Evolutionary conservation across 176 grass and related monocot genomes (phyloP).

Genomic region (Musa itinerans): DNA sequence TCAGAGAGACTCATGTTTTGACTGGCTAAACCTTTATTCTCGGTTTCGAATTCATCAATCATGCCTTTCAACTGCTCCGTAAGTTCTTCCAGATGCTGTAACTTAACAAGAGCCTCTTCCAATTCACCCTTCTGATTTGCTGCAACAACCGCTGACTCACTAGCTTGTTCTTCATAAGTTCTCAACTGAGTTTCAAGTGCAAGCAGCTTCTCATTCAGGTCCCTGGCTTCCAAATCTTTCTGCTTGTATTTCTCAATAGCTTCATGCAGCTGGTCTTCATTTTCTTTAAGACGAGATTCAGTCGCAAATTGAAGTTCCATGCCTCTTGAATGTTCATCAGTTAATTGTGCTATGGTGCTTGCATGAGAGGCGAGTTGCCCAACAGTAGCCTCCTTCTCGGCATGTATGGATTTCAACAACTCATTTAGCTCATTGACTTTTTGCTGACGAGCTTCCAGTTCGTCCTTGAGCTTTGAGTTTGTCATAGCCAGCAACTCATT

Average conservation of each 20-base stretch:
- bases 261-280: constrained; percentile 15
- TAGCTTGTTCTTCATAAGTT: constrained; percentile 60
- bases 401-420: constrained; percentile 38
- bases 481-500: constrained; percentile 32
- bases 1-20: constrained; percentile 53
- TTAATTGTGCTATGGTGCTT: constrained; percentile 12
- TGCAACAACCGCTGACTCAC: constrained; percentile 1
- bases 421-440: constrained; percentile 52
- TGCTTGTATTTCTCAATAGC: constrained; percentile 13
- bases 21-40: constrained; percentile 50
- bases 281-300: constrained; percentile 24
- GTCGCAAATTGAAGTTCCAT: constrained; percentile 18
- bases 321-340: constrained; percentile 20
- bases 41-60: constrained; percentile 27
- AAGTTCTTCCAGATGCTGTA: constrained; percentile 41
- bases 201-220: constrained; percentile 28
- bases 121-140: constrained; percentile 36
- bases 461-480: constrained; percentile 47
- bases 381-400: constrained; percentile 18
- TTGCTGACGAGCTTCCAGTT: constrained; percentile 44
- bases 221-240: constrained; percentile 11
- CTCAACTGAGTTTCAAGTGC: constrained; percentile 46
- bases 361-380: constrained; percentile 22
- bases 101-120: constrained; percentile 40
- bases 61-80: constrained; percentile 36